Conservation (phyloP, 257 asterid species). For the Ligustrum vulgare region DNA sequence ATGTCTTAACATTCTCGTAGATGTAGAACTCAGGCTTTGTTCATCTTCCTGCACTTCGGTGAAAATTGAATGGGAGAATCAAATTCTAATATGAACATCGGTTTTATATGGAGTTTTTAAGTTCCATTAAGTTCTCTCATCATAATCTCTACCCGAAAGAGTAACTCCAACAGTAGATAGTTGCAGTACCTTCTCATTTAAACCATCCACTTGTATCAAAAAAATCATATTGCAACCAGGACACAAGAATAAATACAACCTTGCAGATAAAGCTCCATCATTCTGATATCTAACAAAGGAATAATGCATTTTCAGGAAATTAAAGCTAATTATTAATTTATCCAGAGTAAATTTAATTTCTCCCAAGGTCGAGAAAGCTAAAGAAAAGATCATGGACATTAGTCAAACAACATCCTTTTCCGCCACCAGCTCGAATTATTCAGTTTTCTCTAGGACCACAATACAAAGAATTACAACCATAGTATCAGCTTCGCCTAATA, state of each 20-base stretch:
- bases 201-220: constrained; percentile 42
- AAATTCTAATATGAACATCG: constrained; percentile 11
- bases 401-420: background rate
- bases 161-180: constrained; percentile 37
- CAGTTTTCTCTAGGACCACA: background rate
- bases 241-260: constrained; percentile 10
- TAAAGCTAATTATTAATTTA: background rate
- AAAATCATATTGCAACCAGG: constrained; percentile 27
- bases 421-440: constrained; percentile 5
- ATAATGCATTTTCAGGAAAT: background rate
- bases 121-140: constrained; percentile 28
- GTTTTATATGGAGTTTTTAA: constrained; percentile 4
- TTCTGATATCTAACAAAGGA: background rate
- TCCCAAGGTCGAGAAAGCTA: background rate
- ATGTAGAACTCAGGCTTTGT: constrained; percentile 28
- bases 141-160: constrained; percentile 24
- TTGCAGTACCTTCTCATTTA: constrained; percentile 67
- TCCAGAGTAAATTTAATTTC: background rate
- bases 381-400: background rate
- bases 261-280: background rate
- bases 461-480: background rate
- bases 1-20: constrained; percentile 29
- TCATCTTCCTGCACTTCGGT: constrained; percentile 40
- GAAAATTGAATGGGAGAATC: constrained; percentile 17
- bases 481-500: constrained; percentile 1